Conservation (phyloP, 2,329 filamentous ascomycete species). For the Chaetomium sp. region DNA sequence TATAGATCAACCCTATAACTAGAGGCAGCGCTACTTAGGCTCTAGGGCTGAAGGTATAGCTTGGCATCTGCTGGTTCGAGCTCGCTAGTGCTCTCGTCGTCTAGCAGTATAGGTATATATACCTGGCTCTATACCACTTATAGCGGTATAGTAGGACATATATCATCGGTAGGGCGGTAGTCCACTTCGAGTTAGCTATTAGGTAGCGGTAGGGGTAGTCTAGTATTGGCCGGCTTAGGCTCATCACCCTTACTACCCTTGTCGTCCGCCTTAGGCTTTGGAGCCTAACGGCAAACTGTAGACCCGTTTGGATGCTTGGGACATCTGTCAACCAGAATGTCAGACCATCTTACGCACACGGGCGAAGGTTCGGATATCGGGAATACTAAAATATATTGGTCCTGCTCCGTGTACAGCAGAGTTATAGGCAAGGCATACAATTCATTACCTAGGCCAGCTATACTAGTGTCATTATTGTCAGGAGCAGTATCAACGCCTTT, state of each 20-base stretch:
- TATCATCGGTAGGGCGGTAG: neutral
- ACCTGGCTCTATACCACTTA: neutral
- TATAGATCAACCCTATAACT: no score
- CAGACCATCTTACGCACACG: neutral
- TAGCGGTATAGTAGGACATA: neutral
- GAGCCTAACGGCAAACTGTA: neutral
- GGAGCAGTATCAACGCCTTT: slow-evolving; percentile 15
- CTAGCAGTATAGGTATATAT: no score
- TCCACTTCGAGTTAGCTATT: neutral
- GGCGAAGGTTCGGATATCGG: neutral
- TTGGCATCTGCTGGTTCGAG: no score
- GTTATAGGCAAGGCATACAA: neutral
- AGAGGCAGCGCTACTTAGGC: no score
- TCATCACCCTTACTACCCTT: neutral
- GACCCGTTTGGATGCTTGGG: neutral
- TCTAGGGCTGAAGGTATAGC: no score
- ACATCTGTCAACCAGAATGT: no score
- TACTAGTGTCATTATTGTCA: slow-evolving; percentile 11
- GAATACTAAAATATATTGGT: neutral
- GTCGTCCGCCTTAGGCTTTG: neutral
- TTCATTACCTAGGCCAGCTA: slow-evolving; percentile 8
- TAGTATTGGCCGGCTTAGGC: neutral
- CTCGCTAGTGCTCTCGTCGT: no score
- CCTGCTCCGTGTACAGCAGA: neutral
- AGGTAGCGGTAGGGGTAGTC: neutral